phyloP scores from a whole-genome alignment of 345 rosid species.

The Cardiospermum halicacabum region DNA sequence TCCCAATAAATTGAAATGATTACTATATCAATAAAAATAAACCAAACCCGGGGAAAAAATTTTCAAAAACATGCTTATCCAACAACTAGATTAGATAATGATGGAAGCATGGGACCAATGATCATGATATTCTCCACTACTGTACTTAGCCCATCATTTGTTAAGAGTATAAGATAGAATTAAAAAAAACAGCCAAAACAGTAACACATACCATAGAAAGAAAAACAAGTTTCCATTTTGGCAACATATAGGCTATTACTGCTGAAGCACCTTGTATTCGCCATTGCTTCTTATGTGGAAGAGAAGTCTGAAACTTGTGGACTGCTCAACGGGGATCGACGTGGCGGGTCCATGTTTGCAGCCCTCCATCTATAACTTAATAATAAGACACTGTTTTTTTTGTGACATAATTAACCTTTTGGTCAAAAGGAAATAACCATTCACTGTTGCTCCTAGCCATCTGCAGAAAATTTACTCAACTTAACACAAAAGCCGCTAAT shows the following conservation, averaged over 20 bases:
- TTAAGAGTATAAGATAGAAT: too few species aligned
- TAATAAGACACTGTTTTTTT: too few species aligned
- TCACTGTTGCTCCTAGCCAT: background rate
- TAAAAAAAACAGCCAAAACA: too few species aligned
- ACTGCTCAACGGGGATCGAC: too few species aligned
- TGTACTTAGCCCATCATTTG: background rate
- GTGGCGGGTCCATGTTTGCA: too few species aligned
- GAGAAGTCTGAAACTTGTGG: background rate
- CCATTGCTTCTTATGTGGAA: background rate
- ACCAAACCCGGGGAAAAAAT: background rate
- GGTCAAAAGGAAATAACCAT: too few species aligned
- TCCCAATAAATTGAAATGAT: slow-evolving; percentile 9
- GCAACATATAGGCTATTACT: too few species aligned
- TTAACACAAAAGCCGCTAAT: background rate
- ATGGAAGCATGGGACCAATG: slow-evolving; percentile 5
- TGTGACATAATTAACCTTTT: too few species aligned
- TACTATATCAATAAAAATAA: background rate
- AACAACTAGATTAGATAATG: slow-evolving; percentile 11
- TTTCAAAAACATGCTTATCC: background rate
- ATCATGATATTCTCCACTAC: background rate
- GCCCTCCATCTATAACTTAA: too few species aligned
- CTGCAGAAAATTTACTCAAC: background rate
- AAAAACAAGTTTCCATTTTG: background rate
- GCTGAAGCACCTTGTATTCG: too few species aligned
- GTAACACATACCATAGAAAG: background rate